Base-by-base conservation (phyloP, 2,329 filamentous ascomycete genomes). In the Apiospora aurea region DNA sequence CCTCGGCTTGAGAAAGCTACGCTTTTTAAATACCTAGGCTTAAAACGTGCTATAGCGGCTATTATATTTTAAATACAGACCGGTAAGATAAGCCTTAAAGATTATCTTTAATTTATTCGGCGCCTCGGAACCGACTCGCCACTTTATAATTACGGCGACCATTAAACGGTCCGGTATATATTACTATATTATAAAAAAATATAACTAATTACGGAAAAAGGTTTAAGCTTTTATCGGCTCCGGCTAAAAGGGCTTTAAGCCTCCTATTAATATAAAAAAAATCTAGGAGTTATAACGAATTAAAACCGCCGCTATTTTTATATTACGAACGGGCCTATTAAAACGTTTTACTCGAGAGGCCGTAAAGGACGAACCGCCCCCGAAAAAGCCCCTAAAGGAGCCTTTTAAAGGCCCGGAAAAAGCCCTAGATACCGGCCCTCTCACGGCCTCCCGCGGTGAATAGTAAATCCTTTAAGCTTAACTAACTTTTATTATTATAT, bases 191-290 rank as follows among this genome's bases (percentile, higher is more conserved):
- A 24, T 10, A 29, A 8, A 1, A n/a, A 26, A 14, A 14, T 53
- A 53, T n/a, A 53, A 10, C 2, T 11, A 4, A 53, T n/a, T 53
- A 4, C 11, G 49, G 11, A 4, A 53, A 11, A 24, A 29, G 24
- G 24, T 53, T 4, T 53, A 24, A 24, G 11, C 1, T 0, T 14
- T 2, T 6, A 1, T 13, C 2, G 5, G 14, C 1, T 57, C 26
- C 1, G 1, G 26, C 14, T 57, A 13, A 14, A 57, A 57, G 26
- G 14, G 2, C 13, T 14, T 14, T 7, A 57, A 5, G 24, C 26
- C 10, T 43, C 10, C 3, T 2, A 43, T 3, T 1, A 43, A 1
- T 1, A 11, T 1, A 1, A 43, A 14, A 13, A n/a, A 5, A 5
- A 57, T 57, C 13, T 29, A 13, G 14, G 14, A 34, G 4, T 2